Conservation (phyloP, 1,284 basidiomycete species). For the Ustilago tritici region DNA sequence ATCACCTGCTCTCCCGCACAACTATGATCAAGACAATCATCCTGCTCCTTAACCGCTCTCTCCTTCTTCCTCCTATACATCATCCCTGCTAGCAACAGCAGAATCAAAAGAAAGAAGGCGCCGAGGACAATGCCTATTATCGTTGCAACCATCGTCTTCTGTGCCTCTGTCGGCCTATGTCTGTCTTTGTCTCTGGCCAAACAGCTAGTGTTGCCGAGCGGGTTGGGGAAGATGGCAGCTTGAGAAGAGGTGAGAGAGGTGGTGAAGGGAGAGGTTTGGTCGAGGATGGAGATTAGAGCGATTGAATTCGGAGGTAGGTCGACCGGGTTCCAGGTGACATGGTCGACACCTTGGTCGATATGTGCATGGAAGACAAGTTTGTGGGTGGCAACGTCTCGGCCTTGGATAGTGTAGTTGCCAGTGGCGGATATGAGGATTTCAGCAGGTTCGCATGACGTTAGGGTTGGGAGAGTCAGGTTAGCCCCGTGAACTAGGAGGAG, state of each 20-base stretch:
- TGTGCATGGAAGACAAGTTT: constrained; percentile 33
- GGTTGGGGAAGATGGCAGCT: constrained; percentile 15
- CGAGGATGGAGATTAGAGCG: constrained; percentile 27
- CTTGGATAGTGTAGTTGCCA: constrained; percentile 49
- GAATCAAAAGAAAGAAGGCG: constrained; percentile 24
- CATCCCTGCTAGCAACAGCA: constrained; percentile 28
- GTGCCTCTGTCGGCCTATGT: neutral
- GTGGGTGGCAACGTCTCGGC: constrained; percentile 17
- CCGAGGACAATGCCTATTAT: constrained; percentile 34
- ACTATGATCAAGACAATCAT: constrained; percentile 27
- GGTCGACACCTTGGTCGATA: constrained; percentile 6
- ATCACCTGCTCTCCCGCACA: neutral
- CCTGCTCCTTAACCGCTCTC: constrained; percentile 17
- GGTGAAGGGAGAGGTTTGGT: constrained; percentile 9
- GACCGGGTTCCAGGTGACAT: constrained; percentile 34
- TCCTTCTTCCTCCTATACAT: constrained; percentile 39
- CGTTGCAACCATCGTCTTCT: constrained; percentile 36
- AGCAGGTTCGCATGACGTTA: constrained; percentile 35
- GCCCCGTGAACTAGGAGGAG: neutral
- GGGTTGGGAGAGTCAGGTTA: neutral
- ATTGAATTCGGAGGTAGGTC: constrained; percentile 24
- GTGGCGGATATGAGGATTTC: constrained; percentile 17
- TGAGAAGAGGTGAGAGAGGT: neutral
- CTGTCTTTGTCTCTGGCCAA: neutral
- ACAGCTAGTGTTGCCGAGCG: constrained; percentile 28